Conservation (phyloP, 2,329 filamentous ascomycete genomes). For the Fusarium sp. region DNA sequence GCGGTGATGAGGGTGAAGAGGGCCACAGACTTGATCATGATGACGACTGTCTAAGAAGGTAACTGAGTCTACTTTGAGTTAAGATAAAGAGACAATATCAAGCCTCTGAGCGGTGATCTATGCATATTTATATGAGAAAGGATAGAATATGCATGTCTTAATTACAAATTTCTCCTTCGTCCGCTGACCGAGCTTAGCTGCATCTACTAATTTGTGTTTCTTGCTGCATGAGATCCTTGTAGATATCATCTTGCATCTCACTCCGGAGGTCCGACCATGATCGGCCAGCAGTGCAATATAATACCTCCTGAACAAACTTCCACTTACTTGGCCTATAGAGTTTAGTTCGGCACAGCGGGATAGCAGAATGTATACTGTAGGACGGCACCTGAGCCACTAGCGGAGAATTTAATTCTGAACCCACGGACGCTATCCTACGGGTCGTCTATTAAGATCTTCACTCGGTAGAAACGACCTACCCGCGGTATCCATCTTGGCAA, state of each 20-base stretch:
- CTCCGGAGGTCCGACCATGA: constrained; percentile 10
- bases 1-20: constrained; percentile 39
- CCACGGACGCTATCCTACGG: constrained; percentile 11
- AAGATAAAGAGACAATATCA: background rate
- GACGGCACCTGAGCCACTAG: background rate
- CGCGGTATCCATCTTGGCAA: constrained; percentile 6
- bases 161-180: constrained; percentile 23
- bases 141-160: background rate
- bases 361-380: background rate
- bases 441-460: constrained; percentile 37
- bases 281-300: background rate
- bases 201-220: background rate
- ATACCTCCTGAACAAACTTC: background rate
- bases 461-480: constrained; percentile 11
- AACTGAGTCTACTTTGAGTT: background rate
- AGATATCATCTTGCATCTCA: background rate
- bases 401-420: constrained; percentile 23
- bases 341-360: background rate
- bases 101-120: background rate
- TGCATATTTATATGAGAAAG: constrained; percentile 22
- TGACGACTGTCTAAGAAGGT: background rate
- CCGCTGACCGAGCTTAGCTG: constrained; percentile 6
- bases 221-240: background rate
- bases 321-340: background rate
- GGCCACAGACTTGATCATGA: constrained; percentile 35